Evolutionary conservation across 2,329 filamentous ascomycete species (phyloP).

Genomic region (Microsporum audouinii): DNA sequence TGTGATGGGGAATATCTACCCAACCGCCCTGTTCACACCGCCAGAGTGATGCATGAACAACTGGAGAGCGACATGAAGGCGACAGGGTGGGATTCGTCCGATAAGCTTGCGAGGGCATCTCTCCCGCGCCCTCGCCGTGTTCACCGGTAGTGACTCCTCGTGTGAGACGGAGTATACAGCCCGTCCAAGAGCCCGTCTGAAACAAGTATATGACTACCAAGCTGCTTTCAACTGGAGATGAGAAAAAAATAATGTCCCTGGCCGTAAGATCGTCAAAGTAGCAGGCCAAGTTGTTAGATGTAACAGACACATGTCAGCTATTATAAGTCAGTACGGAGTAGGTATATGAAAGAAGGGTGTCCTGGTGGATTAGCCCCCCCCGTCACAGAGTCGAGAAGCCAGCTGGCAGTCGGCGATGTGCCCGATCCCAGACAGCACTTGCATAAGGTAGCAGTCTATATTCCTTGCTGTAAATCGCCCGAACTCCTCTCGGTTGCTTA

Average conservation of each 20-base stretch:
- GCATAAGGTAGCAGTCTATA: not conserved
- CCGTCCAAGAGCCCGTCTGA: not conserved
- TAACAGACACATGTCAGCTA: not conserved
- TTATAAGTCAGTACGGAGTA: not conserved
- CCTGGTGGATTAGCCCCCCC: not conserved
- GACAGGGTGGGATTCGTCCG: not conserved
- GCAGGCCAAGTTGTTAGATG: not conserved
- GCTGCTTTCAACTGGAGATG: not conserved
- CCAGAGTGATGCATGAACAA: slow-evolving; percentile 2
- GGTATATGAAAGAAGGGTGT: not conserved
- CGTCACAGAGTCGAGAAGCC: not conserved
- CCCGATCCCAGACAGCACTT: not conserved
- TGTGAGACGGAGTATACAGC: not conserved
- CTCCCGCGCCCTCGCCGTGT: not conserved
- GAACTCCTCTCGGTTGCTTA: not conserved
- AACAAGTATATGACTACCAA: not conserved
- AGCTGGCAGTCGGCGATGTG: not conserved
- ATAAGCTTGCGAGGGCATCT: not conserved
- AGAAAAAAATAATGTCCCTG: not conserved
- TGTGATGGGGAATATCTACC: not conserved
- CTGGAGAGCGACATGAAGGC: not conserved
- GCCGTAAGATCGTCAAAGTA: not conserved
- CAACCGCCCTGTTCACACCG: not conserved
- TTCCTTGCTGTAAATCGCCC: not conserved
- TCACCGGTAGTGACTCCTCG: not conserved